phyloP scores from a whole-genome alignment of 1,139 yeast species.

The Yamadazyma pseudoaaseri region DNA sequence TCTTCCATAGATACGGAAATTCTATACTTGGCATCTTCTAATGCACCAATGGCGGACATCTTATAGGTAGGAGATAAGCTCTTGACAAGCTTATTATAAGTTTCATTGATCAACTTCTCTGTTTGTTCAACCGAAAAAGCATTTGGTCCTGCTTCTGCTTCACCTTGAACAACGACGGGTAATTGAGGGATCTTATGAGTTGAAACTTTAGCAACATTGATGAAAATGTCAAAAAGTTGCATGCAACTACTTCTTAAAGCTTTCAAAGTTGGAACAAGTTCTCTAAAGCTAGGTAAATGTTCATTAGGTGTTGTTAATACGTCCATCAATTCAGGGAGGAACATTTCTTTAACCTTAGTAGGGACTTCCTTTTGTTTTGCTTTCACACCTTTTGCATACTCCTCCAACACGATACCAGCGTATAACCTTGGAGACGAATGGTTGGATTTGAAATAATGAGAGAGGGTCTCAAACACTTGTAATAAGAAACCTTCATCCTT shows the following conservation, averaged over 20 bases:
- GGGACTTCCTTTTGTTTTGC: conserved; percentile 17
- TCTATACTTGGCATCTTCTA: conserved; percentile 78
- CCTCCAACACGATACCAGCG: conserved; percentile 68
- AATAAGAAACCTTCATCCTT: conserved; percentile 37
- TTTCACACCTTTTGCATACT: conserved; percentile 53
- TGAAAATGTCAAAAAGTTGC: conserved; percentile 74
- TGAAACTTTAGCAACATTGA: conserved; percentile 71
- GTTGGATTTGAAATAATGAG: conserved; percentile 48
- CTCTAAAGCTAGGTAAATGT: conserved; percentile 63
- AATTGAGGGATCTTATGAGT: conserved; percentile 77
- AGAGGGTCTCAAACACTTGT: conserved; percentile 40
- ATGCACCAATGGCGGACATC: conserved; percentile 66
- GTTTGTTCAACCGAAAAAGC: conserved; percentile 86
- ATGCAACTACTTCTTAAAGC: conserved; percentile 87
- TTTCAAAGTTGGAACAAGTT: conserved; percentile 81
- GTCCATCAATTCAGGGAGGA: conserved; percentile 29
- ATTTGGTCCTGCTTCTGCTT: conserved; percentile 89
- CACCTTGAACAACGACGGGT: conserved; percentile 92
- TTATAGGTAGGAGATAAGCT: conserved; percentile 70
- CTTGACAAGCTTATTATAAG: conserved; percentile 64
- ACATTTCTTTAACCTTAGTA: conserved; percentile 16
- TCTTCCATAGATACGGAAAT: conserved; percentile 67
- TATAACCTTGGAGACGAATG: conserved; percentile 82
- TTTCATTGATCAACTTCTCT: conserved; percentile 62
- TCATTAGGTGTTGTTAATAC: conserved; percentile 43